Base-by-base conservation (phyloP, 441 rosid species). In the Adansonia rubrostipa region DNA sequence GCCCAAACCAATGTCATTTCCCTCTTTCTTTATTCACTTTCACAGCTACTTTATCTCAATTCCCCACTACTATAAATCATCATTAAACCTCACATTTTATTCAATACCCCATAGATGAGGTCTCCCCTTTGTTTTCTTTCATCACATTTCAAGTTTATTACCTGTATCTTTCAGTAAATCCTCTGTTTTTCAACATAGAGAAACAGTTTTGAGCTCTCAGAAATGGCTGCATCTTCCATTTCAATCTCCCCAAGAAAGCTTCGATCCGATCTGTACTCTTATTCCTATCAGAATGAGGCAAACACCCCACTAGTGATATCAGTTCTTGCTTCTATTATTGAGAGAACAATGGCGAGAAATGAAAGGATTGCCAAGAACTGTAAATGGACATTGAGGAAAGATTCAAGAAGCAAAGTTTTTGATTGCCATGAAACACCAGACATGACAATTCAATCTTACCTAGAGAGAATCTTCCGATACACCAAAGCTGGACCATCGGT, bases 381-480 rank as follows among this genome's bases (percentile, higher is more conserved):
- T 64, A 8, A 80, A 24, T 67, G 86, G 94, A 63, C 89, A 56
- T 44, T 83, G 42, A 68, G 84, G 0, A 88, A 74, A 42, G 84
- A 83, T 68, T 22, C n/a, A 7, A 83, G 71, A 80, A 83, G 86
- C 70, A 82, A 88, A 63, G 88, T 91, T 63, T 95, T 95, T 62
- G 92, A 95, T 62, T 87, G 93, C 87, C 74, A 63, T 4, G 93
- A 93, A 65, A 79, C 89, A 24, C 99, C 99, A 1, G 97, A 93
- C 82, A 86, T 95, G 97, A 87, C 91, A 3, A 84, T 93, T 54
- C 97, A 89, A 77, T 89, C 94, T 0, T 95, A 92, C 74, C 82
- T 95, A 0, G 99, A 95, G 83, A 88, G 99, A 72, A 91, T 95
- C 56, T 95, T 90, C 85, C 85, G 91, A 75, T 95, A 95, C 86